Evolutionary conservation across 2,329 filamentous ascomycete species (phyloP).

Genomic region (Fusarium sp.): DNA sequence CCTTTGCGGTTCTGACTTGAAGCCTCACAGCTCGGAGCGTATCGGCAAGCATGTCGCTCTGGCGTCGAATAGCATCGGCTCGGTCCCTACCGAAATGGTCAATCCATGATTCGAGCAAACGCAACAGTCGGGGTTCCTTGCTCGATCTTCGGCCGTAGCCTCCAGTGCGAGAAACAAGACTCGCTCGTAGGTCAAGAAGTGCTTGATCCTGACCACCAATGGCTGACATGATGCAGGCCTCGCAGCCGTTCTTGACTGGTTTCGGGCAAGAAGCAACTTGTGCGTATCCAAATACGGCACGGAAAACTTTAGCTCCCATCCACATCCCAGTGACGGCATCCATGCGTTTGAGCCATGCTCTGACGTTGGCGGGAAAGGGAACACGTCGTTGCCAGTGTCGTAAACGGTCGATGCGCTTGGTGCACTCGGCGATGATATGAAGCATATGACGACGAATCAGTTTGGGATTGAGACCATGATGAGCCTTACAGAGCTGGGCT

Average conservation of each 20-base stretch:
- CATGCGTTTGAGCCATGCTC: conserved; percentile 44
- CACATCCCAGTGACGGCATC: conserved; percentile 51
- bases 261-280: conserved; percentile 35
- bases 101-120: conserved; percentile 60
- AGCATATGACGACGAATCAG: conserved; percentile 59
- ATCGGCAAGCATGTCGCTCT: conserved; percentile 24
- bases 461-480: conserved; percentile 55
- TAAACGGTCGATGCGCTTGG: conserved; percentile 46
- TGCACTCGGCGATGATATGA: conserved; percentile 57
- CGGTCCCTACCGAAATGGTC: conserved; percentile 42
- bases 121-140: conserved; percentile 51
- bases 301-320: conserved; percentile 53
- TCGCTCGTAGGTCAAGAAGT: conserved; percentile 60
- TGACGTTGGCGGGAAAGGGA: conserved; percentile 11
- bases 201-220: conserved; percentile 58
- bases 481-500: conserved; percentile 56
- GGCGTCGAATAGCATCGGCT: conserved; percentile 6
- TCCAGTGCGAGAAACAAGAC: conserved; percentile 54
- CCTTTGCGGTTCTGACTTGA: conserved; percentile 1
- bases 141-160: conserved; percentile 25
- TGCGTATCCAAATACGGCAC: conserved; percentile 50
- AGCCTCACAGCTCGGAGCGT: conserved; percentile 13
- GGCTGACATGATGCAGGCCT: conserved; percentile 64
- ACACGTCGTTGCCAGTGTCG: conserved; percentile 39
- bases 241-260: conserved; percentile 54